A percentile compares a stretch with the other conserved stretches of the same genome.
phyloP scores from a whole-genome alignment of 2,329 filamentous ascomycete genomes.

The Fusarium papillatum region DNA sequence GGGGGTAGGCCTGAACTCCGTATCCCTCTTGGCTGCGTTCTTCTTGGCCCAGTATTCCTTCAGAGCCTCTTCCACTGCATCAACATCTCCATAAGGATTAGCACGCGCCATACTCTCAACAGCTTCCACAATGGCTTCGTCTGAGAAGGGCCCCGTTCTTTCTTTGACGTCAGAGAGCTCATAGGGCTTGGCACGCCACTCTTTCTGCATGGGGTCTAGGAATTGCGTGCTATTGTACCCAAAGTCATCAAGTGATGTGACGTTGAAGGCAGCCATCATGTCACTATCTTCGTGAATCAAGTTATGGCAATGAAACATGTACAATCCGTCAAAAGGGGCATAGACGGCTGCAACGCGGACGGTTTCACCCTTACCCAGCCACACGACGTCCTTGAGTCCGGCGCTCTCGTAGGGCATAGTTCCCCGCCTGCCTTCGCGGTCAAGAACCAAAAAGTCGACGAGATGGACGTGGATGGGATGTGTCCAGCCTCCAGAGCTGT shows the following conservation, averaged over 20 bases:
- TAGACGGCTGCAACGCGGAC: conserved; percentile 65
- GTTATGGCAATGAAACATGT: conserved; percentile 65
- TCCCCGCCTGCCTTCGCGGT: conserved; percentile 58
- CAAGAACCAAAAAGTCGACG: conserved; percentile 68
- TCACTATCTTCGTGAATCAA: conserved; percentile 60
- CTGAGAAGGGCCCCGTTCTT: conserved; percentile 11
- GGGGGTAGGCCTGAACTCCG: not conserved
- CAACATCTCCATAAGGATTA: conserved; percentile 13
- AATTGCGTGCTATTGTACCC: conserved; percentile 49
- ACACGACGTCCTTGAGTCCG: conserved; percentile 70
- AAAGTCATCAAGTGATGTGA: conserved; percentile 51
- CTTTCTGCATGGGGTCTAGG: conserved; percentile 20
- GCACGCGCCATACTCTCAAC: conserved; percentile 8
- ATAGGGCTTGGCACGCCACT: conserved; percentile 16
- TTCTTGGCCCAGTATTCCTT: conserved; percentile 6
- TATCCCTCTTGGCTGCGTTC: conserved; percentile 1
- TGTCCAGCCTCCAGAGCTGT: conserved; percentile 62
- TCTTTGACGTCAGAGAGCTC: not conserved
- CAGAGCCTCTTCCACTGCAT: conserved; percentile 4
- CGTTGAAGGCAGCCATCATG: conserved; percentile 63
- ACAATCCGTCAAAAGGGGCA: conserved; percentile 65
- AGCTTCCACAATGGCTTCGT: not conserved
- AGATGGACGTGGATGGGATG: conserved; percentile 72
- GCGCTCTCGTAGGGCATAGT: conserved; percentile 63
- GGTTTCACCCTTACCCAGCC: conserved; percentile 64